These are phyloP conservation scores for Golubevia sp. DNA, from an alignment of 1,284 basidiomycete genomes.

Conservation along the genomic window DNA sequence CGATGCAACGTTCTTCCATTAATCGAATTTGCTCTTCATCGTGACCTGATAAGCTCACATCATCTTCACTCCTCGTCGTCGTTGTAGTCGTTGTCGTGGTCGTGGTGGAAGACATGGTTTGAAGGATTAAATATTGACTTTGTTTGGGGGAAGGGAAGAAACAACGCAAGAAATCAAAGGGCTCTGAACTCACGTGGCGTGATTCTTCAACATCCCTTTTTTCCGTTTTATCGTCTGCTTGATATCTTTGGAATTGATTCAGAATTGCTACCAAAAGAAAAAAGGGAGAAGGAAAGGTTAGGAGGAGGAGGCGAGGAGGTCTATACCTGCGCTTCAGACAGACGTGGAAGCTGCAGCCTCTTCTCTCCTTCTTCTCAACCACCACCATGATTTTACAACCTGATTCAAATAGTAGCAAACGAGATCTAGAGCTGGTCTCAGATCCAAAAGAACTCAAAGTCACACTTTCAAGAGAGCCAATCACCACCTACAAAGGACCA, in stretches of 20 bases:
- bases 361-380: background rate
- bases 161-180: no score
- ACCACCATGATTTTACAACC: background rate
- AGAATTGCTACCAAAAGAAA: no score
- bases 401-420: background rate
- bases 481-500: no score
- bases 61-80: background rate
- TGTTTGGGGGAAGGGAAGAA: no score
- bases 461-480: background rate
- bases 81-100: background rate
- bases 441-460: background rate
- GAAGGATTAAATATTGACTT: no score
- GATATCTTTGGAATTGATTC: background rate
- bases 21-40: slow-evolving; percentile 62
- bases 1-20: slow-evolving; percentile 62
- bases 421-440: background rate
- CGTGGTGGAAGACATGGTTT: no score
- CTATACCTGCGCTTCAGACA: background rate
- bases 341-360: background rate
- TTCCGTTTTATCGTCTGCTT: no score
- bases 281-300: no score
- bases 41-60: slow-evolving; percentile 36
- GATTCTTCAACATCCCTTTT: no score
- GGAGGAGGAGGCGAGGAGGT: no score
- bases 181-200: no score